Evolutionary conservation across 805 yeast genomes (phyloP).

Genomic region (Wickerhamomyces pijperi): DNA sequence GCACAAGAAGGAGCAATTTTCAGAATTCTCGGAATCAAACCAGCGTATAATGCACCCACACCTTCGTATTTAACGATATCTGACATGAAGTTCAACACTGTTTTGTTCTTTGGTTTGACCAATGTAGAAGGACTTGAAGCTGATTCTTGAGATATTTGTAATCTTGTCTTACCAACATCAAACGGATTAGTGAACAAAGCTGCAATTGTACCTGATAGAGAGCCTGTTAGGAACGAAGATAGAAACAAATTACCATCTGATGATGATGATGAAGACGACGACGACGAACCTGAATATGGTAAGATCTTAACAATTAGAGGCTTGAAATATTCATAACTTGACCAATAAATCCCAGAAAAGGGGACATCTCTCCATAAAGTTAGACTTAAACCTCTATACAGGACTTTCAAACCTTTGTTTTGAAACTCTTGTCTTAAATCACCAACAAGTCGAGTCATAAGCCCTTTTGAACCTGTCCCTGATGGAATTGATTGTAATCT

Average conservation of each 20-base stretch:
- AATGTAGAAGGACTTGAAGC: slow-evolving; percentile 1
- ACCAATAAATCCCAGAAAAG: slow-evolving; percentile 92
- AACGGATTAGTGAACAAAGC: slow-evolving; percentile 88
- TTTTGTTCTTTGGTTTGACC: slow-evolving; percentile 20
- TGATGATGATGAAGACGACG: no score
- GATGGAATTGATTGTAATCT: slow-evolving; percentile 79
- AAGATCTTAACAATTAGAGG: background rate
- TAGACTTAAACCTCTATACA: slow-evolving; percentile 77
- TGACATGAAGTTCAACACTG: slow-evolving; percentile 60
- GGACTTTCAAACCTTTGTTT: slow-evolving; percentile 44
- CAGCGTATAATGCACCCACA: slow-evolving; percentile 71
- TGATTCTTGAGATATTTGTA: slow-evolving; percentile 49
- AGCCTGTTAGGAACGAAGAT: slow-evolving; percentile 71
- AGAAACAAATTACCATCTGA: slow-evolving; percentile 33
- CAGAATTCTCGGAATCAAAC: slow-evolving; percentile 73
- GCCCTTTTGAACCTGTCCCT: slow-evolving; percentile 18
- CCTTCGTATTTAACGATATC: slow-evolving; percentile 69
- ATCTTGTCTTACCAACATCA: slow-evolving; percentile 92
- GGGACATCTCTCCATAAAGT: slow-evolving; percentile 98
- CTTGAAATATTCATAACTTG: slow-evolving; percentile 56
- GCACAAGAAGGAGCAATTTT: slow-evolving; percentile 98
- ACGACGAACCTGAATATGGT: slow-evolving; percentile 7
- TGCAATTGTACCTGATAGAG: slow-evolving; percentile 73
- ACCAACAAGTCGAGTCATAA: slow-evolving; percentile 32
- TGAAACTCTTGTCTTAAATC: slow-evolving; percentile 44